Base-by-base conservation (phyloP, 768 basidiomycete species). In the Amanita phalloides region DNA sequence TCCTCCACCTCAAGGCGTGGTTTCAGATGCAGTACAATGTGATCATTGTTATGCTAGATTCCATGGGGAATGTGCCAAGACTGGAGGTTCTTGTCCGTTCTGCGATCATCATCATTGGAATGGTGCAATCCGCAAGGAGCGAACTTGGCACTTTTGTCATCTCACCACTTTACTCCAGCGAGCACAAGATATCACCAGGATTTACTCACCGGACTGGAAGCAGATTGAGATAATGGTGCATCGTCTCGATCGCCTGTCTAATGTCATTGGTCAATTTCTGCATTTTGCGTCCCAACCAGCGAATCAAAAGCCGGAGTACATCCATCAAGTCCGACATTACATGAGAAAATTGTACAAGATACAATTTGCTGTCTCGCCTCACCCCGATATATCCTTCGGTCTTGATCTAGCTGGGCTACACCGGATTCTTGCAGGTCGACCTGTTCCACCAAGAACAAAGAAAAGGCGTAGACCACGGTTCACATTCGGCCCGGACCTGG, bases 61-160 rank as follows among this genome's bases (percentile, higher is more conserved):
- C 67, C 89, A 92, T 55, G 88, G 87, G 4, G 75, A 81, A 45
- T 91, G 89, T 58, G 89, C 88, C 9, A 83, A 82, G 57, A 87
- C 85, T 56, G 89, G 89, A n/a, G 90, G 89, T 33, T 92, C 89
- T 4, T 92, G 89, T 61, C 89, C 89, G 0, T 92, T 92, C 71
- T 92, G 89, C 57, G 89, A 92, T 56, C 88, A 90, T 58, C 85
- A 90, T 55, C 90, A 92, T 60, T 91, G 89, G 89, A 89, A 91
- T 58, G 89, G 89, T 17, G 77, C 84, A 3, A 82, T 91, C 48
- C 79, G 81, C 62, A 90, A 90, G 64, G 78, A 86, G 56, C 81
- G 90, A 45, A 85, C 74, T 57, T 92, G 81, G 79, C 87, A 91
- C 61, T 91, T 85, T 66, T 85, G 81, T 62, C 88, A 78, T 65